A percentile compares a stretch with the other conserved stretches of the same genome.
Evolutionary conservation across 306 rosid species (phyloP).

Genomic region (Sphenostylis stenocarpa): DNA sequence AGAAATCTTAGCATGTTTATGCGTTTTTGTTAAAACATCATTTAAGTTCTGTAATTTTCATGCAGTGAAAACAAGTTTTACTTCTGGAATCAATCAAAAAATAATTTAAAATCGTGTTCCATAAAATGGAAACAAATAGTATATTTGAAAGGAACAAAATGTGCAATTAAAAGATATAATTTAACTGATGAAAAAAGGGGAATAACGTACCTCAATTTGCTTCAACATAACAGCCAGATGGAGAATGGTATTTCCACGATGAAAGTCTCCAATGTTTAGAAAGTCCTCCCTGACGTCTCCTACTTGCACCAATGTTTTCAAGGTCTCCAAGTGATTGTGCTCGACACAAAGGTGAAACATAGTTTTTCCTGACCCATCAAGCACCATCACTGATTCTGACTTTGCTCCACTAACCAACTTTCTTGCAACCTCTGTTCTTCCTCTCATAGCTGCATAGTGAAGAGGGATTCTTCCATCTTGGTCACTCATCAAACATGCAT

Average conservation of each 20-base stretch:
- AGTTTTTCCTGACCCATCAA: background rate
- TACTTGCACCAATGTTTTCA: background rate
- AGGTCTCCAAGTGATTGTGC: background rate
- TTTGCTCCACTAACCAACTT: background rate
- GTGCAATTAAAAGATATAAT: no score
- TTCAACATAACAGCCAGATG: background rate
- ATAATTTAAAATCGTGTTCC: no score
- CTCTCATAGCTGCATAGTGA: background rate
- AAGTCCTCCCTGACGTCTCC: background rate
- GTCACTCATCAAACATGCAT: background rate
- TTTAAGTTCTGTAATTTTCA: no score
- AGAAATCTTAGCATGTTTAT: no score
- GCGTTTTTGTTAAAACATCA: no score
- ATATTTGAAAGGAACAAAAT: no score
- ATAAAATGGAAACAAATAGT: no score
- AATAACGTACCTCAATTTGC: background rate
- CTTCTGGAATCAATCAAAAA: no score
- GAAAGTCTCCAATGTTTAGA: background rate
- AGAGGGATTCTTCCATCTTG: background rate
- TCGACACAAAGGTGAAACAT: background rate
- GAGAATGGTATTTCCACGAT: background rate
- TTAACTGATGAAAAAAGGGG: background rate
- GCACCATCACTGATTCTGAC: background rate
- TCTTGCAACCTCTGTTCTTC: background rate
- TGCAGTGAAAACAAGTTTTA: no score